Percentiles rank a stretch among this genome's conserved stretches.
Conservation (phyloP, 495 filamentous ascomycete genomes). For the Poronia punctata region DNA sequence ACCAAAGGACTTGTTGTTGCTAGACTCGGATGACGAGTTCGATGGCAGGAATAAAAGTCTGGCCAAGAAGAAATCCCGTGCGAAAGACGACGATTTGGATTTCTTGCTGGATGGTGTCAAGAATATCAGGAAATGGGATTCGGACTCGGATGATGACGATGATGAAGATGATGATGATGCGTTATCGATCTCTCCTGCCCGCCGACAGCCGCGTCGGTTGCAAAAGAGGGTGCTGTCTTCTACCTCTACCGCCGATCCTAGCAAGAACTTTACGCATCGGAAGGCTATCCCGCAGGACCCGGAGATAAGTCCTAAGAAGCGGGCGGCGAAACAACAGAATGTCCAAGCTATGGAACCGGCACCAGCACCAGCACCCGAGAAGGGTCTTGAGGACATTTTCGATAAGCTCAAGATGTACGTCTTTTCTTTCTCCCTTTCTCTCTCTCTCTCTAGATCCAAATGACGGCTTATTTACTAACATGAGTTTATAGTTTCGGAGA, state of each 20-base stretch:
- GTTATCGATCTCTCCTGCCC: no score
- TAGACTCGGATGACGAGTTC: not conserved
- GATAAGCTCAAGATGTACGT: slow-evolving; percentile 24
- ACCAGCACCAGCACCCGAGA: slow-evolving; percentile 7
- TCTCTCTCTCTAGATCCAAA: not conserved
- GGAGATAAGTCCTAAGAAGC: slow-evolving; percentile 8
- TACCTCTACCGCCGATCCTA: slow-evolving; percentile 11
- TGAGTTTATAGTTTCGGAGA: slow-evolving; percentile 16
- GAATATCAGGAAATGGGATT: slow-evolving; percentile 10
- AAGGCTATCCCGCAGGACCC: slow-evolving; percentile 9
- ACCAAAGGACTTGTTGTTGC: not conserved
- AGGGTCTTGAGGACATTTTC: slow-evolving; percentile 20
- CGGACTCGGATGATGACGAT: slow-evolving; percentile 19
- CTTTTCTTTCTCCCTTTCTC: not conserved
- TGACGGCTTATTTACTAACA: slow-evolving; percentile 8
- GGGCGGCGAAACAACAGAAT: slow-evolving; percentile 5
- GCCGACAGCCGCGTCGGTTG: slow-evolving; percentile 14
- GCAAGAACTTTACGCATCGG: slow-evolving; percentile 9
- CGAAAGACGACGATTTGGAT: slow-evolving; percentile 16
- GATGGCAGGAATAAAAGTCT: not conserved
- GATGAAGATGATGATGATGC: no score
- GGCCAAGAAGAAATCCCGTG: not conserved
- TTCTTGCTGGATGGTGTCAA: slow-evolving; percentile 15
- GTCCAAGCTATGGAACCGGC: not conserved
- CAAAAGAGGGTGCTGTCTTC: slow-evolving; percentile 10